Evolutionary conservation across 306 rosid genomes (phyloP), one percentile per base, ranked within the genome.

Genomic region (Rosa multiflora): DNA sequence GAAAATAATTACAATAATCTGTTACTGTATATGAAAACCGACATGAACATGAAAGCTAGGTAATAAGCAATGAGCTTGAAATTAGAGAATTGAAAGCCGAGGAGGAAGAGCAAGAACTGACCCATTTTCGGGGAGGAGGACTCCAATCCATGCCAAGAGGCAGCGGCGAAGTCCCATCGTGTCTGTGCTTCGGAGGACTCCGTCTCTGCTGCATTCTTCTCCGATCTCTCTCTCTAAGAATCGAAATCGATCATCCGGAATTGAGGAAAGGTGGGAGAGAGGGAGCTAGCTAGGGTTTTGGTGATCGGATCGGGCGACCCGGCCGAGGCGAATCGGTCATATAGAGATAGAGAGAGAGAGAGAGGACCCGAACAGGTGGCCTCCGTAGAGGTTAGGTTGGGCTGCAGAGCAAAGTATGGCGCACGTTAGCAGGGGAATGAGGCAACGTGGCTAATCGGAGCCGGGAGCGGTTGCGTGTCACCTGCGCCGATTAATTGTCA

Each of bases 111-210:
- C 11, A 39, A 66, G 70, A 3, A 29, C 62, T 40, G 64, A 94
- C 98, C 97, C 89, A 89, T 85, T 88, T 88, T 9, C 91, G 85
- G 1, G 97, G 98, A 1, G 94, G 91, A 73, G 93, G 97, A 79
- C 97, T 90, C 97, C 98, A 94, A 88, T 94, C 98, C 94, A 92
- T 94, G 56, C 97, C 98, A 53, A 92, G 97, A 23, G 97, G 97
- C 88, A 94, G 93, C 71, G 98, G 97, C 83, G 97, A 94, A 92
- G 98, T 90, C 82, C 98, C 98, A 84, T 93, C 98, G 84, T 93
- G 97, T 68, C 97, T 68, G 82, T 93, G 98, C 84, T 88, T 90
- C 29, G 98, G 98, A 80, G 98, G 95, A 91, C 98, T 91, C 82
- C 89, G 92, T 88, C 90, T 86, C 93, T 88, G 95, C 97, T 91